phyloP scores from a whole-genome alignment of 768 basidiomycete genomes.

The Sporobolomyces phaffii region DNA sequence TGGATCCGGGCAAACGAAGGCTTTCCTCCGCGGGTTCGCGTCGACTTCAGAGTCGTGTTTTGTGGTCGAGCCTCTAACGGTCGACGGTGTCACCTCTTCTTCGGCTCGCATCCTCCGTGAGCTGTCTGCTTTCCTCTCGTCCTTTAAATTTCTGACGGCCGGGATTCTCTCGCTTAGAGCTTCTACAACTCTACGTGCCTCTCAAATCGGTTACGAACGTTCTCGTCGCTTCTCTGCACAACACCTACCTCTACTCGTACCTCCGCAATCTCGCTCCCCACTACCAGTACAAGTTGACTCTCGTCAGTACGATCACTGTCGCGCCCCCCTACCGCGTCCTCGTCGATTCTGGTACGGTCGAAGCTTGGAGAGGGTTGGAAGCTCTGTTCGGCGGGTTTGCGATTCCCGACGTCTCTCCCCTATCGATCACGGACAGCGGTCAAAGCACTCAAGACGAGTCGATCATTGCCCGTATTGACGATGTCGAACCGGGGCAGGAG shows the following conservation, averaged over 20 bases:
- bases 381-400: constrained; percentile 4
- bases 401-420: not conserved
- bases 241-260: not conserved
- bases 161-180: not conserved
- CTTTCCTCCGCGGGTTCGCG: constrained; percentile 10
- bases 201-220: not conserved
- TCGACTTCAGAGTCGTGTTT: not conserved
- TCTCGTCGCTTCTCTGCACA: constrained; percentile 16
- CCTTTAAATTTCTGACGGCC: too few species aligned
- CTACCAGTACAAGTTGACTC: not conserved
- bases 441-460: too few species aligned
- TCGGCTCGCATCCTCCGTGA: not conserved
- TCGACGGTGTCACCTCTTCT: not conserved
- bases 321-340: constrained; percentile 3
- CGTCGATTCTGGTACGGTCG: not conserved
- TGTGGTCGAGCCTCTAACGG: not conserved
- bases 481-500: too few species aligned
- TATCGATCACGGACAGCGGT: not conserved
- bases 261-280: not conserved
- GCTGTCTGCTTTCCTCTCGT: not conserved
- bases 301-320: constrained; percentile 7
- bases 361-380: constrained; percentile 1
- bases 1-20: not conserved
- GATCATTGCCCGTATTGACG: too few species aligned
- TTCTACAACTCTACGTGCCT: constrained; percentile 1